Percentiles rank a stretch among this genome's conserved stretches.
Evolutionary conservation across 2,329 filamentous ascomycete genomes (phyloP).

Genomic region (Colletotrichum salicis): DNA sequence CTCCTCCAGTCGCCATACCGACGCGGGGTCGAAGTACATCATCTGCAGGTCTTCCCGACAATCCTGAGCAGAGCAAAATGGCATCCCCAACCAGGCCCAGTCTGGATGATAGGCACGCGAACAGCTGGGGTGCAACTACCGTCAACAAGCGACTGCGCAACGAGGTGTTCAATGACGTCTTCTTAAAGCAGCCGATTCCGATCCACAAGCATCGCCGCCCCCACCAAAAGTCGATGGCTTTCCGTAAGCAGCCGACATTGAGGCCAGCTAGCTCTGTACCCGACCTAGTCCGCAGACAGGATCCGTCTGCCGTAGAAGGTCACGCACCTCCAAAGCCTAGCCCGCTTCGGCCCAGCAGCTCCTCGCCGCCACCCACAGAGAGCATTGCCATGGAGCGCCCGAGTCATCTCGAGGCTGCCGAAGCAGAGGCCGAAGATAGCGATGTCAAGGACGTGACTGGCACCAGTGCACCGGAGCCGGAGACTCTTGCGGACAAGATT

Average conservation of each 20-base stretch:
- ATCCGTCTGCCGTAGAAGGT: conserved; percentile 14
- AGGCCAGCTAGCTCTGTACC: conserved; percentile 59
- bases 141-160: conserved; percentile 90
- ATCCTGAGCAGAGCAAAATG: conserved; percentile 16
- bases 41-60: conserved; percentile 40
- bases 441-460: conserved; percentile 67
- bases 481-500: conserved; percentile 59
- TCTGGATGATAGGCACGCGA: conserved; percentile 67
- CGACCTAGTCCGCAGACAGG: conserved; percentile 42
- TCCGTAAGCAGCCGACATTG: conserved; percentile 53
- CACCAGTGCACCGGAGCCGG: conserved; percentile 72
- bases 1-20: conserved; percentile 41
- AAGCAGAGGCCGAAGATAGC: conserved; percentile 44
- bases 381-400: conserved; percentile 25
- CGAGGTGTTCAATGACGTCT: conserved; percentile 92
- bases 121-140: conserved; percentile 89
- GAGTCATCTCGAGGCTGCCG: conserved; percentile 3
- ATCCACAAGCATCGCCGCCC: conserved; percentile 80
- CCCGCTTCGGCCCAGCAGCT: conserved; percentile 26
- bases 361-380: conserved; percentile 18
- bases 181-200: conserved; percentile 85
- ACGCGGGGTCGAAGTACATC: conserved; percentile 50
- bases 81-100: conserved; percentile 48
- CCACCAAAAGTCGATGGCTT: conserved; percentile 73
- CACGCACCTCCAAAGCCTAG: conserved; percentile 32